A percentile compares a stretch with the other conserved stretches of the same genome.
phyloP scores from a whole-genome alignment of 257 asterid species.

The Solanum ossicruentum region DNA sequence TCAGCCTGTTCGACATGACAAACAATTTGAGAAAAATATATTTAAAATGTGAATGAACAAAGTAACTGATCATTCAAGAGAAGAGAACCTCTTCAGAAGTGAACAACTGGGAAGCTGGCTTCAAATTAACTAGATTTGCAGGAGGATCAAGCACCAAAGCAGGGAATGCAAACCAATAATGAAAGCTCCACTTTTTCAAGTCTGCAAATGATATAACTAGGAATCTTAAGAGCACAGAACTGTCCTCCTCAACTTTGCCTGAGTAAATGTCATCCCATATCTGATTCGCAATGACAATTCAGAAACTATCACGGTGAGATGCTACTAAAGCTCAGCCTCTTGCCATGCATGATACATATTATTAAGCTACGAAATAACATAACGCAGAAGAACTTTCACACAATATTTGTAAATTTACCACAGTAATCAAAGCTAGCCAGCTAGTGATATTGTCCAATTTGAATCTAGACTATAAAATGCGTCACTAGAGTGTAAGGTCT shows the following conservation, averaged over 20 bases:
- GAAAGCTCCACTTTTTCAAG: conserved; percentile 86
- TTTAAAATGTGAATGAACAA: not conserved
- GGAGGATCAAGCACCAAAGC: conserved; percentile 83
- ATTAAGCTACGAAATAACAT: not conserved
- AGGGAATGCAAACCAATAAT: conserved; percentile 97
- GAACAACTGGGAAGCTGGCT: conserved; percentile 70
- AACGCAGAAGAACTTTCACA: not conserved
- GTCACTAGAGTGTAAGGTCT: too few relatives aligned
- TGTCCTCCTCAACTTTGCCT: conserved; percentile 71
- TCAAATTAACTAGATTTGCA: conserved; percentile 49
- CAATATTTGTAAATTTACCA: not conserved
- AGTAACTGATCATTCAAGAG: conserved; percentile 2
- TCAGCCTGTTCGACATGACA: conserved; percentile 34
- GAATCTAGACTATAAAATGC: too few relatives aligned
- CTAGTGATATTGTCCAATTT: too few relatives aligned
- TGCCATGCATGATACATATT: not conserved
- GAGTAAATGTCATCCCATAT: conserved; percentile 78
- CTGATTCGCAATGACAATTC: conserved; percentile 25
- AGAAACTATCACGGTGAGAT: not conserved
- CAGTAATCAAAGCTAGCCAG: not conserved
- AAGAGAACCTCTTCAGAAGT: conserved; percentile 53
- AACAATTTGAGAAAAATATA: not conserved
- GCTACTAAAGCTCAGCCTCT: not conserved
- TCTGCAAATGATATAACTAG: conserved; percentile 89
- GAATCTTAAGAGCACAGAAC: conserved; percentile 69